phyloP scores from a whole-genome alignment of 2,329 filamentous ascomycete species.

The Monilinia polystroma region DNA sequence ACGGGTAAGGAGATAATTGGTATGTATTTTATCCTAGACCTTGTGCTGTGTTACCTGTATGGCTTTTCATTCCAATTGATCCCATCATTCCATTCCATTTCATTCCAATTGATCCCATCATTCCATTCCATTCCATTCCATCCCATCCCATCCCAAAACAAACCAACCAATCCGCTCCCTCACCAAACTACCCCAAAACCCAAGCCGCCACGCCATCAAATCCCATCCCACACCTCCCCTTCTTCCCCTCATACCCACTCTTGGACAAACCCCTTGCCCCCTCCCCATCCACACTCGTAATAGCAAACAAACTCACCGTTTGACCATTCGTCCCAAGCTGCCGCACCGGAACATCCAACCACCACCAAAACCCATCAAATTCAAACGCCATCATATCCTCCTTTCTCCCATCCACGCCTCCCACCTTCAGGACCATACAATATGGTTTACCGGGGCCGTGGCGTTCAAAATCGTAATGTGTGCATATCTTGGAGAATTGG shows the following conservation, averaged over 20 bases:
- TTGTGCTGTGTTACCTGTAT: neutral
- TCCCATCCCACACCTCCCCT: conserved; percentile 36
- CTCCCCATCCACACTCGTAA: conserved; percentile 50
- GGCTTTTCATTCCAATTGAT: neutral
- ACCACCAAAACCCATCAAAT: conserved; percentile 79
- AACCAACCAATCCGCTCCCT: neutral
- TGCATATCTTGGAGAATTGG: conserved; percentile 75
- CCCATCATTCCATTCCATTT: neutral
- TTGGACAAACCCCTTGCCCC: conserved; percentile 38
- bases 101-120: too few relatives aligned
- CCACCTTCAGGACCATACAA: conserved; percentile 66
- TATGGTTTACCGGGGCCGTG: conserved; percentile 65
- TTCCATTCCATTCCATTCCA: too few relatives aligned
- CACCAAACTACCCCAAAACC: conserved; percentile 34
- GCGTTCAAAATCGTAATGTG: conserved; percentile 75
- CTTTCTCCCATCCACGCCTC: conserved; percentile 64
- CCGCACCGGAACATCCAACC: conserved; percentile 67
- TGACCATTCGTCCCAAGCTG: conserved; percentile 70
- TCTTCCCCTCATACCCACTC: conserved; percentile 36
- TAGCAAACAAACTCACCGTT: conserved; percentile 61
- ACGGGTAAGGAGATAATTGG: too few relatives aligned
- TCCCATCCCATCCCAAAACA: neutral
- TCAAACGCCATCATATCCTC: conserved; percentile 70
- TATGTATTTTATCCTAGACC: too few relatives aligned
- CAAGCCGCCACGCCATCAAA: conserved; percentile 38